Base-by-base conservation (phyloP, 768 basidiomycete genomes). In the Tulasnella sp. region DNA sequence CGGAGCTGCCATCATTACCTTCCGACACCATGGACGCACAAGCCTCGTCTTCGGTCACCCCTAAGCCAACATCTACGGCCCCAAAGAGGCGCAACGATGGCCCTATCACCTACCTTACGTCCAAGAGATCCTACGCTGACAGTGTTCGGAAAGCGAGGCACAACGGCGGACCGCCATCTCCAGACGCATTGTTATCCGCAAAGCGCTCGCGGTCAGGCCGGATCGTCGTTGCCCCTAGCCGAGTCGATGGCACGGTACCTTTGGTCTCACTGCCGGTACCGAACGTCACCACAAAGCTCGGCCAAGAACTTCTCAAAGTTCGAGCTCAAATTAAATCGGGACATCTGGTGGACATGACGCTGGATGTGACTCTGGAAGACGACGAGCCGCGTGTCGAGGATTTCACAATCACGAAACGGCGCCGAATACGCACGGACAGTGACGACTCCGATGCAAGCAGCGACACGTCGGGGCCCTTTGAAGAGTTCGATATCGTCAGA, bases 121-220 rank as follows among this genome's bases (percentile, higher is more conserved):
- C 64, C 29, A 76, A 70, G 67, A 67, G 75, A 40, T 68, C 64
- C 25, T 69, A 76, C 29, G n/a, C 37, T 15, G 67, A 70, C 34
- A 70, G n/a, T 42, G 36, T 54, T 34, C 39, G 52, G n/a, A 22
- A 37, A 36, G 29, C 67, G 22, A 76, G 67, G 31, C 40, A 25
- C 40, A 5, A 29, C 42, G 5, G 17, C n/a, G 58, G 58, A 64
- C 58, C 58, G 25, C 42, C 72, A 3, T 45, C 52, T n/a, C 34
- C 34, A 19, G 72, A 73, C n/a, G 42, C 36, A n/a, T 36, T 25
- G 36, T 36, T 49, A 17, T 39, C 38, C 14, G 34, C 52, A 12
- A 76, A 76, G 67, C 75, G 75, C n/a, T 76, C 75, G 9, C 67
- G 75, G 14, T 76, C 75, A 17, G 75, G 75, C 11, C 75, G 75